Conservation (phyloP, 129 eudicot species). For the Kitagawia praeruptora region DNA sequence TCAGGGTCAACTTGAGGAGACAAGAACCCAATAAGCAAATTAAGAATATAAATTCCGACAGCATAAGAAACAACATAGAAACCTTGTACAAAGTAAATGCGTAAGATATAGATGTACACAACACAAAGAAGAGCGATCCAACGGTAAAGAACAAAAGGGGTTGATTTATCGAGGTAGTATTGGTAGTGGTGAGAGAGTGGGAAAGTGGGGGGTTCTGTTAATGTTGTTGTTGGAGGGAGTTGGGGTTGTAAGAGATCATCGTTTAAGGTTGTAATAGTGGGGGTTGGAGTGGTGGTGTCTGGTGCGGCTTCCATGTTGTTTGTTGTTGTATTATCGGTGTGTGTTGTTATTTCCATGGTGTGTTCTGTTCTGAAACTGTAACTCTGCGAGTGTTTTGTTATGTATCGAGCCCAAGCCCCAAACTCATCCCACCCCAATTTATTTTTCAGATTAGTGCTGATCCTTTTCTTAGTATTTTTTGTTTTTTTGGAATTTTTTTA, state of each 20-base stretch:
- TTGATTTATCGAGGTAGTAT: slow-evolving; percentile 72
- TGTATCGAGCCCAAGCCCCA: too few species aligned
- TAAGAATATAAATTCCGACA: slow-evolving; percentile 70
- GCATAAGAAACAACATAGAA: slow-evolving; percentile 85
- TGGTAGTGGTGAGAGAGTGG: slow-evolving; percentile 45
- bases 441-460: too few species aligned
- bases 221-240: slow-evolving; percentile 21
- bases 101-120: slow-evolving; percentile 40
- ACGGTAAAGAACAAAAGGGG: slow-evolving; percentile 67
- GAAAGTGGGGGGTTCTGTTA: slow-evolving; percentile 28
- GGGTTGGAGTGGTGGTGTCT: slow-evolving; percentile 2
- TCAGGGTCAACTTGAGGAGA: slow-evolving; percentile 91
- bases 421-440: too few species aligned
- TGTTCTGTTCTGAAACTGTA: too few species aligned
- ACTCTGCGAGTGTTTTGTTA: too few species aligned
- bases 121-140: slow-evolving; percentile 50
- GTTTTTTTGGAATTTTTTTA: too few species aligned
- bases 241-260: slow-evolving; percentile 19
- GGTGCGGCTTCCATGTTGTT: slow-evolving; percentile 31
- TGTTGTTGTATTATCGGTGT: background rate
- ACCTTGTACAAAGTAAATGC: slow-evolving; percentile 64
- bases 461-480: too few species aligned
- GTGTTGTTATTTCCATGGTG: background rate
- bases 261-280: slow-evolving; percentile 4
- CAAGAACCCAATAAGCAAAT: slow-evolving; percentile 68